Evolutionary conservation across 768 basidiomycete species (phyloP).

Genomic region (Collybiopsis confluens): DNA sequence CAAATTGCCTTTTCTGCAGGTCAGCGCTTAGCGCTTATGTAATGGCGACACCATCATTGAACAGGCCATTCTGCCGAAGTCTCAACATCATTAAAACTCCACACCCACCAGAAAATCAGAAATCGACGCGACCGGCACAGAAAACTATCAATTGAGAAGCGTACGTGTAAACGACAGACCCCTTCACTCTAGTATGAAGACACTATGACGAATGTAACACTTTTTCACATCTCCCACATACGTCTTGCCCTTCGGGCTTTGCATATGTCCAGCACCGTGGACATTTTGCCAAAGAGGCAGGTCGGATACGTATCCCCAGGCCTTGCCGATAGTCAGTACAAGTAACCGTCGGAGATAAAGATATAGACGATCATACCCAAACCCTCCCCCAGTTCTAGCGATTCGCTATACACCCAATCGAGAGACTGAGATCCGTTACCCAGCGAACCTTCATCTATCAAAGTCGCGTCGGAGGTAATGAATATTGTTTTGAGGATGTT

Average conservation of each 20-base stretch:
- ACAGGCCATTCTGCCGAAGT: no score
- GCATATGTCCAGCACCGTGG: constrained; percentile 89
- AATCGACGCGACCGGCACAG: no score
- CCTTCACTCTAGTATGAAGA: no score
- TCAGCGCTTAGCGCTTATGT: no score
- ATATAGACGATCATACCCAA: no score
- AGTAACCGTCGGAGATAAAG: not conserved
- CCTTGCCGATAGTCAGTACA: constrained; percentile 14
- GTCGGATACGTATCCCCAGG: constrained; percentile 52
- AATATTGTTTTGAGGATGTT: constrained; percentile 67
- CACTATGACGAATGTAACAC: not conserved
- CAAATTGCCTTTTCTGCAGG: no score
- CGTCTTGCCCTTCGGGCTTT: constrained; percentile 37
- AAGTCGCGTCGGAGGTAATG: constrained; percentile 68
- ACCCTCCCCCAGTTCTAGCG: constrained; percentile 43
- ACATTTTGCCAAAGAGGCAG: constrained; percentile 67
- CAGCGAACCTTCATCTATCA: constrained; percentile 43
- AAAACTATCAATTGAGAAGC: no score
- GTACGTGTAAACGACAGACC: no score
- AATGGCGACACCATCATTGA: no score
- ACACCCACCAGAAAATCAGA: no score
- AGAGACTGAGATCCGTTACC: constrained; percentile 28
- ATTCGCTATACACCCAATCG: constrained; percentile 46
- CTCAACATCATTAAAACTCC: no score
- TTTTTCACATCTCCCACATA: constrained; percentile 63